These are phyloP conservation scores for Calocera cornea DNA, from an alignment of 768 basidiomycete genomes.

Conservation along the genomic window DNA sequence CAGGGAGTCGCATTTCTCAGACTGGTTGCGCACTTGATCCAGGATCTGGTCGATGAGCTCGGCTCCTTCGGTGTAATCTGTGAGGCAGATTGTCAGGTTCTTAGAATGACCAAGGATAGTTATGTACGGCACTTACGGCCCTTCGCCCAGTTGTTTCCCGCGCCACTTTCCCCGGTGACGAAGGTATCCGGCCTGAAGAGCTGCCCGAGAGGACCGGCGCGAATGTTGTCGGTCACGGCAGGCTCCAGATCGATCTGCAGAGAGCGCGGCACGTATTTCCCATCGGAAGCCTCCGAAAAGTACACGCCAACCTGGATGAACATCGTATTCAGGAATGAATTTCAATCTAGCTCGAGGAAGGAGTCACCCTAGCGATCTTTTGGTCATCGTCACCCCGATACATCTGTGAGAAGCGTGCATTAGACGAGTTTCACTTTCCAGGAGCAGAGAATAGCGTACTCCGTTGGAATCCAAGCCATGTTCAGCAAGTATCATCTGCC, in stretches of 20 bases:
- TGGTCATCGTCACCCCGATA: slow-evolving; percentile 62
- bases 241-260: slow-evolving; percentile 84
- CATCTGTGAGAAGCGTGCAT: slow-evolving; percentile 27
- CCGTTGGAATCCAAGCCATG: slow-evolving; percentile 66
- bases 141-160: slow-evolving; percentile 95
- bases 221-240: slow-evolving; percentile 73
- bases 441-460: slow-evolving; percentile 30
- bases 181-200: slow-evolving; percentile 85
- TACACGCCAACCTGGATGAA: slow-evolving; percentile 58
- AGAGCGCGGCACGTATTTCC: slow-evolving; percentile 78
- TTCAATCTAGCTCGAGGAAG: not conserved
- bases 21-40: slow-evolving; percentile 65
- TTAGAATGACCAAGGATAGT: not conserved
- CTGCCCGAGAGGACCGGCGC: slow-evolving; percentile 51
- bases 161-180: slow-evolving; percentile 45
- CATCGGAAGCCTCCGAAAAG: slow-evolving; percentile 47
- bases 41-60: slow-evolving; percentile 26
- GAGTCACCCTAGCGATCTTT: slow-evolving; percentile 56
- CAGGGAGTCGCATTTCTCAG: slow-evolving; percentile 68
- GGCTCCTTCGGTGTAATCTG: slow-evolving; percentile 79
- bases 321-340: not conserved
- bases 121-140: slow-evolving; percentile 49
- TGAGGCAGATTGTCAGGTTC: slow-evolving; percentile 8
- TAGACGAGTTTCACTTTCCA: not conserved
- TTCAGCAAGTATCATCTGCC: slow-evolving; percentile 75